Conservation (phyloP, 305 asterid genomes). For the Solanum chacoense region DNA sequence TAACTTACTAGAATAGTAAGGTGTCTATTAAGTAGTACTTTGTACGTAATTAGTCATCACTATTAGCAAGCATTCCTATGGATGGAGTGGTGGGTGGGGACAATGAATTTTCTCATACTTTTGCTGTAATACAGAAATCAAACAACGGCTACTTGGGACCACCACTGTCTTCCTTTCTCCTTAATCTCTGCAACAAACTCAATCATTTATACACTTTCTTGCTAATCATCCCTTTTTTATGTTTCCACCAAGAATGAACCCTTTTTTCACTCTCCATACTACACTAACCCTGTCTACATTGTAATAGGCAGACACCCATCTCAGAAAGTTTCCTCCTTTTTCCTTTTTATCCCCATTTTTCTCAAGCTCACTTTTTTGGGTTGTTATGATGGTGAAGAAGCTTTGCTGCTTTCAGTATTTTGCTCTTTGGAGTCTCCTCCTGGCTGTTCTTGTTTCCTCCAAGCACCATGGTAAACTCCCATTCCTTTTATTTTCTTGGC, state of each 20-base stretch:
- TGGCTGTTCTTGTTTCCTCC: conserved; percentile 32
- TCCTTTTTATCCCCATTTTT: not conserved
- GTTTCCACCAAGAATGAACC: not conserved
- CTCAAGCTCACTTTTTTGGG: conserved; percentile 12
- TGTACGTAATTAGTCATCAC: not conserved
- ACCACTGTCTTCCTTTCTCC: not conserved
- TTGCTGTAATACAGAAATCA: not conserved
- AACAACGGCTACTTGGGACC: conserved; percentile 14
- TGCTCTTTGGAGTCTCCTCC: conserved; percentile 28
- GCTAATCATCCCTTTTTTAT: not conserved
- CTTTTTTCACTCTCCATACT: not conserved
- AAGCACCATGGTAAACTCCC: conserved; percentile 36
- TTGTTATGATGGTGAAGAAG: conserved; percentile 18
- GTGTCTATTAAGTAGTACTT: not conserved
- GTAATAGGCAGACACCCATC: conserved; percentile 7
- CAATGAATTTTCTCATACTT: not conserved
- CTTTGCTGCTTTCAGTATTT: conserved; percentile 16
- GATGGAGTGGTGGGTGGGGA: not conserved
- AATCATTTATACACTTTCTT: not conserved
- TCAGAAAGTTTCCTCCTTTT: not conserved
- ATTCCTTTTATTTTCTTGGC: not conserved
- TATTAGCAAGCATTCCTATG: not conserved
- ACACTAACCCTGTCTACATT: conserved; percentile 8
- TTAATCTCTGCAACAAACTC: conserved; percentile 11
- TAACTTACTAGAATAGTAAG: not conserved